Evolutionary conservation across 1,139 yeast species (phyloP).

Genomic region (Taphrina confusa): DNA sequence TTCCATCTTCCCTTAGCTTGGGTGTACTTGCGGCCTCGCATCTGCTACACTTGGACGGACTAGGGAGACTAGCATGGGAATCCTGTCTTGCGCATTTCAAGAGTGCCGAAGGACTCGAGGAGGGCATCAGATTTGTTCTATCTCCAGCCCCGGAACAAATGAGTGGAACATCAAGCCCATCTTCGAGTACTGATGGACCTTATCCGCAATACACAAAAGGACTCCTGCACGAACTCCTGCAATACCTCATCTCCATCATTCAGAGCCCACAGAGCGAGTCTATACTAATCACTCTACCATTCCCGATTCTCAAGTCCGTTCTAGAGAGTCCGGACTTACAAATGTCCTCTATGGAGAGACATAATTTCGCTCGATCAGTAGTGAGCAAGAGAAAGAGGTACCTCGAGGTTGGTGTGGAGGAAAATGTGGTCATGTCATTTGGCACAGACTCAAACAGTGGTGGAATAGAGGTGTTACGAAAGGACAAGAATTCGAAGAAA

Average conservation of each 20-base stretch:
- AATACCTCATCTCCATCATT: background rate
- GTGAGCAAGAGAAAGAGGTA: slow-evolving; percentile 15
- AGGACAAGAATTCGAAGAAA: slow-evolving; percentile 17
- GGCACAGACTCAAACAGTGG: slow-evolving; percentile 33
- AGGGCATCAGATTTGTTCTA: slow-evolving; percentile 21
- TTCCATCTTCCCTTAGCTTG: slow-evolving; percentile 2
- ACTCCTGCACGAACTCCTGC: slow-evolving; percentile 6
- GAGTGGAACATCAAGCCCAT: background rate
- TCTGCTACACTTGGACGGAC: slow-evolving; percentile 16
- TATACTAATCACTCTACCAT: slow-evolving; percentile 27
- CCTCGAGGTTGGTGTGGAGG: slow-evolving; percentile 28
- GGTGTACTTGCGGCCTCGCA: slow-evolving; percentile 30
- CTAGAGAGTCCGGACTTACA: slow-evolving; percentile 18
- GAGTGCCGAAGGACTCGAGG: slow-evolving; percentile 19
- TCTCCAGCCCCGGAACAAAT: background rate
- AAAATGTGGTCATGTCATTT: slow-evolving; percentile 32
- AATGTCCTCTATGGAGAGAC: slow-evolving; percentile 21
- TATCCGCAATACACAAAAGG: slow-evolving; percentile 21
- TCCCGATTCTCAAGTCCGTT: slow-evolving; percentile 21
- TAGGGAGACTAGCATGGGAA: slow-evolving; percentile 27
- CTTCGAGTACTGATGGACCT: slow-evolving; percentile 1
- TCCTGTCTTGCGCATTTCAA: slow-evolving; percentile 6
- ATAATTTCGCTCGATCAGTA: slow-evolving; percentile 21
- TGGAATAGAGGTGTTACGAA: slow-evolving; percentile 31
- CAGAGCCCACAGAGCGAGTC: slow-evolving; percentile 7